phyloP scores from a whole-genome alignment of 192 early-diverging fungal genomes.

The Neocallimastix lanati region DNA sequence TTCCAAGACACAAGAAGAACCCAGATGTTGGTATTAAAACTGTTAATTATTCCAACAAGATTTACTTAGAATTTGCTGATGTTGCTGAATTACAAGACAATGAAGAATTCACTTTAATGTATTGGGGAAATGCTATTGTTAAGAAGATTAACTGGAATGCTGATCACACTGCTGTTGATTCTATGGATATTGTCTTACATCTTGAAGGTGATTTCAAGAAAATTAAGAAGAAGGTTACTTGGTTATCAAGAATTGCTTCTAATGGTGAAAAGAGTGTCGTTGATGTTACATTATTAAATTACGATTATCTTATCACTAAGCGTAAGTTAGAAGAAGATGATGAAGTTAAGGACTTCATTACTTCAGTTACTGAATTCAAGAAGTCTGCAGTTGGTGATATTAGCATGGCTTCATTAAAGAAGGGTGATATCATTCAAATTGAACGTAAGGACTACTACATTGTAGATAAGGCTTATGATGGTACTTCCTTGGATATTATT shows the following conservation, averaged over 20 bases:
- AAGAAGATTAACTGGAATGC: conserved; percentile 44
- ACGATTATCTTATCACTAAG: conserved; percentile 96
- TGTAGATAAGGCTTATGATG: conserved; percentile 42
- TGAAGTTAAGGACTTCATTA: conserved; percentile 59
- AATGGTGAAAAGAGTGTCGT: conserved; percentile 30
- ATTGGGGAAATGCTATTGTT: conserved; percentile 97
- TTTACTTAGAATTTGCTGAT: conserved; percentile 76
- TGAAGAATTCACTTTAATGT: conserved; percentile 97
- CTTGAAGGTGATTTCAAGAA: conserved; percentile 91
- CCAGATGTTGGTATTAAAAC: conserved; percentile 72
- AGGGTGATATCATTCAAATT: conserved; percentile 78
- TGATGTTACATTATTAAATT: conserved; percentile 60
- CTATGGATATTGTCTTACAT: conserved; percentile 53
- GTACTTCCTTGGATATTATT: conserved; percentile 33
- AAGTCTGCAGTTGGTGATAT: conserved; percentile 10
- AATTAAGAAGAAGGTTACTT: conserved; percentile 98
- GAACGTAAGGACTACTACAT: conserved; percentile 94
- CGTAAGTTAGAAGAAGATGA: conserved; percentile 92
- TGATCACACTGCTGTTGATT: conserved; percentile 24
- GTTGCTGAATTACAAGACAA: conserved; percentile 54
- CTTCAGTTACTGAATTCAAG: conserved; percentile 68
- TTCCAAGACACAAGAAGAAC: conserved; percentile 94
- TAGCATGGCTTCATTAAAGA: conserved; percentile 1
- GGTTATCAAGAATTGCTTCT: conserved; percentile 42
- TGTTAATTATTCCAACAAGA: conserved; percentile 52